phyloP scores from a whole-genome alignment of 495 filamentous ascomycete species.

The Aspergillus mulundensis region DNA sequence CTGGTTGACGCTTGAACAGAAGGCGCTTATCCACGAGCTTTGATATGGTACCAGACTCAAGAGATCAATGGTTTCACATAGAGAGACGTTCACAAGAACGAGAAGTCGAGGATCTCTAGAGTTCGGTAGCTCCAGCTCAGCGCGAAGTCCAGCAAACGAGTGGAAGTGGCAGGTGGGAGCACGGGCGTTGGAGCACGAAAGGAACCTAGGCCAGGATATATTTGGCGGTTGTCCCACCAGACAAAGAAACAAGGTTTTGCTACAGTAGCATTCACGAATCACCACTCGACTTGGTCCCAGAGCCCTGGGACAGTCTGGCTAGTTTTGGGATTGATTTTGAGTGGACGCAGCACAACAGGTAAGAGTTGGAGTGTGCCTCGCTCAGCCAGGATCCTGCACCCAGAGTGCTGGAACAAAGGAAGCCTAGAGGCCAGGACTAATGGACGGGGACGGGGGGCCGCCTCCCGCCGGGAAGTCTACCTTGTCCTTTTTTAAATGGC shows the following conservation, averaged over 20 bases:
- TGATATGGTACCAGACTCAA: constrained; percentile 23
- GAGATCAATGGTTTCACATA: background rate
- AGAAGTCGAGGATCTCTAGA: background rate
- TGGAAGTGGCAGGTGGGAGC: background rate
- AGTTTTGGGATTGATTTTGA: too few species aligned
- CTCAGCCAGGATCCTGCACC: constrained; percentile 24
- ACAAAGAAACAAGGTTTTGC: background rate
- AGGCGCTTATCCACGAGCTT: constrained; percentile 17
- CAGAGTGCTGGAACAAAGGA: constrained; percentile 19
- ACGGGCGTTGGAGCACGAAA: background rate
- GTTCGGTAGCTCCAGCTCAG: background rate
- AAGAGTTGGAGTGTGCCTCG: too few species aligned
- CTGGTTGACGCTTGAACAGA: background rate
- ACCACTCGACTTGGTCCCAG: background rate
- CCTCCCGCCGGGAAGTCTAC: constrained; percentile 26
- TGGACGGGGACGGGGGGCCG: constrained; percentile 13
- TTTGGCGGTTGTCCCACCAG: background rate
- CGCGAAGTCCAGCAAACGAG: background rate
- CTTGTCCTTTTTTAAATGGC: too few species aligned
- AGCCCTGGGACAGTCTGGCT: background rate
- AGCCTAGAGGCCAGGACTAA: background rate
- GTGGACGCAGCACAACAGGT: too few species aligned
- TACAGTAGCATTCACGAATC: background rate
- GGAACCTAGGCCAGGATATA: background rate
- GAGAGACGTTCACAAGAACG: background rate